A percentile compares a stretch with the other conserved stretches of the same genome.
These are phyloP conservation scores for Colletotrichum coccodes DNA, from an alignment of 2,329 filamentous ascomycete genomes.

Conservation along the genomic window DNA sequence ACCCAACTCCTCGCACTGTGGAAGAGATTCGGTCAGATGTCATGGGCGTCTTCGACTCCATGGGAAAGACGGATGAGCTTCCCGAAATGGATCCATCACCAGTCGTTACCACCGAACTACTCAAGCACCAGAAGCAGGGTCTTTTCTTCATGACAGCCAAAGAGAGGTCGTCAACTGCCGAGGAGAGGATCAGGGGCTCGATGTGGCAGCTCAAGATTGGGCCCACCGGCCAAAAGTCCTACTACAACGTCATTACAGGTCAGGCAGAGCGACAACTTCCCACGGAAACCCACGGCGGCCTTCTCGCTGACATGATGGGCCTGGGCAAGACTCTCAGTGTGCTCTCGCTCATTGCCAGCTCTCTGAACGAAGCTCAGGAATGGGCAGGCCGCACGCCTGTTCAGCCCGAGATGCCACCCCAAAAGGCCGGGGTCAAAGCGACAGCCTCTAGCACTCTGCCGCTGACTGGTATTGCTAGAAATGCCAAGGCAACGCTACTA, in stretches of 20 bases:
- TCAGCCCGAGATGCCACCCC: conserved; percentile 54
- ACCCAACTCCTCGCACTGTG: conserved; percentile 67
- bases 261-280: conserved; percentile 69
- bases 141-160: conserved; percentile 86
- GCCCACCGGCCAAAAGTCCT: conserved; percentile 65
- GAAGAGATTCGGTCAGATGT: conserved; percentile 91
- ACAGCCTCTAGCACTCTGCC: conserved; percentile 52
- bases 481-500: conserved; percentile 83
- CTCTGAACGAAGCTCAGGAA: conserved; percentile 67
- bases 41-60: conserved; percentile 86
- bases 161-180: conserved; percentile 69
- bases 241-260: conserved; percentile 88
- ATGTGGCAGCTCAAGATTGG: conserved; percentile 77
- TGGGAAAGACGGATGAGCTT: conserved; percentile 80
- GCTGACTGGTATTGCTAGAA: conserved; percentile 66
- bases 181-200: conserved; percentile 72
- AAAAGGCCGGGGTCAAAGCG: conserved; percentile 49
- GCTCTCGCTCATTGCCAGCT: conserved; percentile 78
- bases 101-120: conserved; percentile 73
- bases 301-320: conserved; percentile 89
- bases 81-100: conserved; percentile 75
- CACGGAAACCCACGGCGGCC: conserved; percentile 75
- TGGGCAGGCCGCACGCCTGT: conserved; percentile 69
- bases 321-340: conserved; percentile 90
- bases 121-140: conserved; percentile 90